A percentile compares a stretch with the other conserved stretches of the same genome.
Evolutionary conservation across 495 filamentous ascomycete species (phyloP).

Genomic region (Xylaria venustula): DNA sequence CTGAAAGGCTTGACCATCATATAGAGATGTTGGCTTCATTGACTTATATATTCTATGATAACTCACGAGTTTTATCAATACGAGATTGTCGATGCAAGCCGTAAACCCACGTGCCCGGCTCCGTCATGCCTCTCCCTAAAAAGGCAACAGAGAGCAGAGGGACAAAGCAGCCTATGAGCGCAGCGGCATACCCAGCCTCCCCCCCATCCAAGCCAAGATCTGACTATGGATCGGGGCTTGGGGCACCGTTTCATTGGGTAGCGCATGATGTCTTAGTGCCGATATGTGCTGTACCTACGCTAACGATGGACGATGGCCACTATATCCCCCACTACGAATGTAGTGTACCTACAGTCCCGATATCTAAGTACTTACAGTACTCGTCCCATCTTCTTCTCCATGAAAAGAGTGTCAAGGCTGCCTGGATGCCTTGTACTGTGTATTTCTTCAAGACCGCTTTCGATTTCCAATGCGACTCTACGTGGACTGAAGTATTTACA

Average conservation of each 20-base stretch:
- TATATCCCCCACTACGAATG: too few relatives aligned
- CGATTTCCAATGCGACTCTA: not conserved
- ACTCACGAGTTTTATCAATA: not conserved
- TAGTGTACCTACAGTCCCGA: too few relatives aligned
- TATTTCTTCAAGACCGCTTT: not conserved
- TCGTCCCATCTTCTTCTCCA: too few relatives aligned
- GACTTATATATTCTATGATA: too few relatives aligned
- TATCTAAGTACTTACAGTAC: too few relatives aligned
- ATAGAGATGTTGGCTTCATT: too few relatives aligned
- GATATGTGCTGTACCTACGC: too few relatives aligned
- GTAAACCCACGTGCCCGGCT: not conserved
- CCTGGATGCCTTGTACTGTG: not conserved
- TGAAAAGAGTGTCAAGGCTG: not conserved
- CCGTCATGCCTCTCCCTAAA: not conserved
- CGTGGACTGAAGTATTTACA: too few relatives aligned
- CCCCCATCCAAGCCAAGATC: constrained; percentile 1
- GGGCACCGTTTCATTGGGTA: not conserved
- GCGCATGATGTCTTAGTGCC: too few relatives aligned
- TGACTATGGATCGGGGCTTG: not conserved
- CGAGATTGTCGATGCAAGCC: constrained; percentile 1
- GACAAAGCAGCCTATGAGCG: not conserved
- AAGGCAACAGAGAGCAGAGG: not conserved
- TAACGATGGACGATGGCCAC: too few relatives aligned
- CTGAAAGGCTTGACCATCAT: too few relatives aligned
- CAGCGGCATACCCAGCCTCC: not conserved